Evolutionary conservation across 352 stramenopile genomes (phyloP).

Genomic region (Phytophthora palmivora): DNA sequence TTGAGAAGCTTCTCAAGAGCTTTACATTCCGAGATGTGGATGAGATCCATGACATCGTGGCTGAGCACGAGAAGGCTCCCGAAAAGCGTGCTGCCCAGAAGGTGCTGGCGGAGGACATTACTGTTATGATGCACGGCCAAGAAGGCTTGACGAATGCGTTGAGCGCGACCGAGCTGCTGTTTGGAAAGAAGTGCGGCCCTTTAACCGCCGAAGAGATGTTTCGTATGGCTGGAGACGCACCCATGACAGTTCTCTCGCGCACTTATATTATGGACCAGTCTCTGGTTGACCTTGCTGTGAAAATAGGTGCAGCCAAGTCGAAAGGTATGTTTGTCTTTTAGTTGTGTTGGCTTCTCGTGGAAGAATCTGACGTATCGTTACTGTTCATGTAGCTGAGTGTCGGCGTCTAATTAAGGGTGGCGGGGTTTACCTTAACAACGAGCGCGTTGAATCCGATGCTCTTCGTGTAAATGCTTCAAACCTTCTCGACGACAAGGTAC

Average conservation of each 20-base stretch:
- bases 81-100: slow-evolving; percentile 83
- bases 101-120: slow-evolving; percentile 85
- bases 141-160: slow-evolving; percentile 77
- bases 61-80: slow-evolving; percentile 76
- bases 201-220: slow-evolving; percentile 78
- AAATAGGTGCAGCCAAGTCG: slow-evolving; percentile 88
- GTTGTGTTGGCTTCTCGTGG: neutral
- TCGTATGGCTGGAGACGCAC: slow-evolving; percentile 71
- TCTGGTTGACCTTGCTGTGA: slow-evolving; percentile 93
- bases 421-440: slow-evolving; percentile 95
- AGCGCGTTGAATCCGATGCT: slow-evolving; percentile 68
- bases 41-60: slow-evolving; percentile 91
- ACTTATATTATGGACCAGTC: slow-evolving; percentile 71
- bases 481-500: slow-evolving; percentile 69
- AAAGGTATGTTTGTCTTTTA: slow-evolving; percentile 76
- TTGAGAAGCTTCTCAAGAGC: slow-evolving; percentile 96
- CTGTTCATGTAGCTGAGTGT: slow-evolving; percentile 83
- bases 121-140: slow-evolving; percentile 93
- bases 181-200: slow-evolving; percentile 66
- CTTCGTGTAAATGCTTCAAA: slow-evolving; percentile 45
- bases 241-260: slow-evolving; percentile 43
- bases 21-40: slow-evolving; percentile 97
- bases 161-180: slow-evolving; percentile 69
- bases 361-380: slow-evolving; percentile 14
- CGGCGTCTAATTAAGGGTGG: slow-evolving; percentile 96